phyloP scores from a whole-genome alignment of 768 basidiomycete genomes.

The Cubamyces lactineus region DNA sequence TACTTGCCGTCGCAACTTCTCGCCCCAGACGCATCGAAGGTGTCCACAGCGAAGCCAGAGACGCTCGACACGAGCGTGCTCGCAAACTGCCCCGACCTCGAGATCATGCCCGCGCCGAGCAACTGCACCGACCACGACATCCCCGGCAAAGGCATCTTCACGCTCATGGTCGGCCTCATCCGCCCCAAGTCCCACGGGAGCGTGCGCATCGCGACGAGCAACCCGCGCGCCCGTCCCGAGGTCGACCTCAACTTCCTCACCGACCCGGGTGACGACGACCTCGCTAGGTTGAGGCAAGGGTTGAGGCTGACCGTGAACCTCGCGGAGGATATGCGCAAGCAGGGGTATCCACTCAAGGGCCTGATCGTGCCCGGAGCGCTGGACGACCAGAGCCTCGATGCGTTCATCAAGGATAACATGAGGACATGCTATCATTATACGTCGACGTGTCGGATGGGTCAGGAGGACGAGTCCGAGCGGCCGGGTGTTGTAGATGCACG shows the following conservation, averaged over 20 bases:
- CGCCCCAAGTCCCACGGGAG: conserved; percentile 31
- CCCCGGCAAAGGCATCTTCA: conserved; percentile 23
- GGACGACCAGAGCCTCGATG: conserved; percentile 36
- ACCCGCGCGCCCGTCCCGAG: conserved; percentile 35
- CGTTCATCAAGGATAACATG: conserved; percentile 29
- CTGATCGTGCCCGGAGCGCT: conserved; percentile 31
- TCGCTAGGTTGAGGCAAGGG: conserved; percentile 28
- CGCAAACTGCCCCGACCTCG: conserved; percentile 42
- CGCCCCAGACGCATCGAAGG: background rate
- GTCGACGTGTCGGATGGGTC: conserved; percentile 42
- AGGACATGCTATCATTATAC: conserved; percentile 42
- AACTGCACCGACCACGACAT: conserved; percentile 19
- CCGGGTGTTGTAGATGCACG: conserved; percentile 35
- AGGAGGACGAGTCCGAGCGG: conserved; percentile 9
- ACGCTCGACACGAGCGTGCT: conserved; percentile 7
- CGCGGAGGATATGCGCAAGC: conserved; percentile 14
- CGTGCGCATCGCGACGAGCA: conserved; percentile 35
- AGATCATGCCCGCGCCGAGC: conserved; percentile 37
- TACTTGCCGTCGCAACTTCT: conserved; percentile 12
- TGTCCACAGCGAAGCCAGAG: background rate
- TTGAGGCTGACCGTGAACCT: conserved; percentile 28
- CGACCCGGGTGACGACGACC: conserved; percentile 35
- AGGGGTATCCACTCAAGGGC: conserved; percentile 26
- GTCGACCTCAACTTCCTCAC: conserved; percentile 38
- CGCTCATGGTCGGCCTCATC: conserved; percentile 30